Conservation (phyloP, 495 filamentous ascomycete species). For the Letharia columbiana region DNA sequence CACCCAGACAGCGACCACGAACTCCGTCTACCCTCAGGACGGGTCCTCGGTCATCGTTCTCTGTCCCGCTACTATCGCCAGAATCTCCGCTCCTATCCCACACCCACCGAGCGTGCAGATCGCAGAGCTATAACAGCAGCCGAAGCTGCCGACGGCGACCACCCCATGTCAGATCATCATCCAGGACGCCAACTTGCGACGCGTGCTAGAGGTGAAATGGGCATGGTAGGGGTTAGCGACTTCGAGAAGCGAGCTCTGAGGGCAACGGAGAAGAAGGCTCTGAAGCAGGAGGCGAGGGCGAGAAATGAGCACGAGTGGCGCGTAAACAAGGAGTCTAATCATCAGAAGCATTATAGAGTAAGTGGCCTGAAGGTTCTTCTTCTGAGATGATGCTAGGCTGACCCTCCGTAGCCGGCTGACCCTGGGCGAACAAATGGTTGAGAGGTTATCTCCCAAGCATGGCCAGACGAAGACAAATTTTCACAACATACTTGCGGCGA, state of each 20-base stretch:
- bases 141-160: background rate
- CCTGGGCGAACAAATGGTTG: background rate
- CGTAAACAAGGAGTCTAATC: slow-evolving; percentile 54
- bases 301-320: slow-evolving; percentile 50
- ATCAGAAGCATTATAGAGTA: slow-evolving; percentile 64
- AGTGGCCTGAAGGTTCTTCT: background rate
- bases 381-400: background rate
- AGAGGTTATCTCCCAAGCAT: background rate
- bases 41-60: slow-evolving; percentile 79
- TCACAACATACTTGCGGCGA: background rate
- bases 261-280: slow-evolving; percentile 54
- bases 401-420: background rate
- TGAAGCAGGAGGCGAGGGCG: slow-evolving; percentile 50
- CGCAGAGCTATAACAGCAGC: slow-evolving; percentile 37
- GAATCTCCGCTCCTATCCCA: slow-evolving; percentile 76
- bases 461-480: background rate
- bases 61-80: slow-evolving; percentile 84
- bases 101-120: slow-evolving; percentile 52
- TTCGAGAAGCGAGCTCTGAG: slow-evolving; percentile 56
- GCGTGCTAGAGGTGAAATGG: slow-evolving; percentile 55
- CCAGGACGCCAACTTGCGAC: background rate
- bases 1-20: slow-evolving; percentile 60
- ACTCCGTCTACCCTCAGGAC: slow-evolving; percentile 80
- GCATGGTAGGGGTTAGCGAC: slow-evolving; percentile 64
- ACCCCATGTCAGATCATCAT: background rate